Base-by-base conservation (phyloP, 2,329 filamentous ascomycete species). In the Tolypocladium guangdongense region DNA sequence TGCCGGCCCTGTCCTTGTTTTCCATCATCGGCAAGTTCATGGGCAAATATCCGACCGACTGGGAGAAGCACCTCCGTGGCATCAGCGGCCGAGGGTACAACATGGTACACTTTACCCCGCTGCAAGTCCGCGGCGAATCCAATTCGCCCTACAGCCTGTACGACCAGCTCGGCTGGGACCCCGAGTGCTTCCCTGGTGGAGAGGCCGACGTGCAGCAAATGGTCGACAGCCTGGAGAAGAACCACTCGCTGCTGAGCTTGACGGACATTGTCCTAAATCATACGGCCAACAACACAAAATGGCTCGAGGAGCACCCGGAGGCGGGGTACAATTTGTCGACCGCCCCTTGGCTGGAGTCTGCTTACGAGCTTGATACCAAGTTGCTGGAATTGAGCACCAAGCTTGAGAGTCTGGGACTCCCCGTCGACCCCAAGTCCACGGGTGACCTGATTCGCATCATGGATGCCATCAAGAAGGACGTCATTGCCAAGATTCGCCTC, bases 241-340 rank as follows among this genome's bases (percentile, higher is more conserved):
- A 95, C 51, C 84, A 95, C 68, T 88, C 88, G 2, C 75, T 99
- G 52, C 77, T 99, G 54, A 90, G 88, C 57, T 72, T 99, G 73
- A 96, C 92, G 1, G 93, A 99, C 67, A 92, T 99, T 57, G 95
- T 99, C 46, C 90, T 93, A 76, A 99, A 99, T 65, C 93, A 99
- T 72, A 99, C 93, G 4, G 92, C 93, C 7, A 82, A 96, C 74
- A 97, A 97, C 71, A 95, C 88, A 70, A 82, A 86, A 62, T 99
- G 93, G 93, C 79, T 99, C 12, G 79, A 95, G 65, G 87, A 95
- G 56, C 92, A 99, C 64, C 93, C 95, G 0, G 93, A 99, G 62
- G 87, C 90, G 46, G 93, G 93, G 18, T 99, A 99, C 77, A 99
- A 95, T 67, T 76, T 96, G 58, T 84, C 84, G 41, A 97, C 92